These are phyloP conservation scores for Kodamaea hsintzibuensis DNA, from an alignment of 805 yeast species.

Conservation along the genomic window DNA sequence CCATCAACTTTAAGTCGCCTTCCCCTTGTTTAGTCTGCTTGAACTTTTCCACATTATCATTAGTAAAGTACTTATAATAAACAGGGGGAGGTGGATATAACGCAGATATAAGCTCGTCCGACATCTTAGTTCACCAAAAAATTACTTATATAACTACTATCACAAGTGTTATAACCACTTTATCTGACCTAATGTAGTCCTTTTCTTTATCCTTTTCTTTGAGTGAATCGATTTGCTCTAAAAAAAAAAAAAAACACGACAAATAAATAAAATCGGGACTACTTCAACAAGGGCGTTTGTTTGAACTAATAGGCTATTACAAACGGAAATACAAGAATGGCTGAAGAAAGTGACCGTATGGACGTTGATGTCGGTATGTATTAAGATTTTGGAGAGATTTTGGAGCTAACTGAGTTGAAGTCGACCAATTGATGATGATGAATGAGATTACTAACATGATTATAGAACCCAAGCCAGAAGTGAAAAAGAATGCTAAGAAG, in stretches of 20 bases:
- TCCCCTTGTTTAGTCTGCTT: conserved; percentile 24
- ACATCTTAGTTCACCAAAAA: conserved; percentile 3
- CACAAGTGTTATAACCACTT: neutral
- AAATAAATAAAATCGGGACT: conserved; percentile 1
- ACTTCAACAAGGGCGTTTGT: neutral
- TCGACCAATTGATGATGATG: neutral
- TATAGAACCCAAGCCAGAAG: conserved; percentile 17
- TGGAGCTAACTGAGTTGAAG: neutral
- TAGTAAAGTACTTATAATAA: conserved; percentile 70
- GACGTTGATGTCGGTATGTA: conserved; percentile 32
- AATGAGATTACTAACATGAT: conserved; percentile 9
- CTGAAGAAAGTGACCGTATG: conserved; percentile 27
- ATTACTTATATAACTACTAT: neutral
- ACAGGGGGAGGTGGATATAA: conserved; percentile 96
- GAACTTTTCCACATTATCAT: conserved; percentile 56
- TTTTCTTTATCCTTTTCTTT: neutral
- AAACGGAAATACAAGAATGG: conserved; percentile 5
- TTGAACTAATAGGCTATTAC: neutral
- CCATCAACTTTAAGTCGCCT: conserved; percentile 54
- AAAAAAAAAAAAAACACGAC: conserved; percentile 3
- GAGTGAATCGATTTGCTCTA: neutral
- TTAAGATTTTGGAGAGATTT: neutral
- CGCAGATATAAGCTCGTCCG: conserved; percentile 53
- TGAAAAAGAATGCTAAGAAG: conserved; percentile 47
- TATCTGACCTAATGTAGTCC: neutral